phyloP scores from a whole-genome alignment of 2,329 filamentous ascomycete species.

The Didymosphaeria variabile region DNA sequence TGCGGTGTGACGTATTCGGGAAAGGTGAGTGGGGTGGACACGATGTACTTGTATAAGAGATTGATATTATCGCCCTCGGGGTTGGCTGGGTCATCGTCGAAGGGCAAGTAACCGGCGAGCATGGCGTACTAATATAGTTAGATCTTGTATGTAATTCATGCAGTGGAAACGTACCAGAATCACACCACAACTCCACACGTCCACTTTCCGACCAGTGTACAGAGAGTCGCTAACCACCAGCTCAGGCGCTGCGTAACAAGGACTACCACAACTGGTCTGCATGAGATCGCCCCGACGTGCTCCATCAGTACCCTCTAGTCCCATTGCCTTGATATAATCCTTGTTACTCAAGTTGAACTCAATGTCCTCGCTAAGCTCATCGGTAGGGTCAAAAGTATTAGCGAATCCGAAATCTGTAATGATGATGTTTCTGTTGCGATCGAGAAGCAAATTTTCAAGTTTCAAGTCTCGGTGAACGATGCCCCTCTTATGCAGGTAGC shows the following conservation, averaged over 20 bases:
- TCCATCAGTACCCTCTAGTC: slow-evolving; percentile 83
- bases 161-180: slow-evolving; percentile 77
- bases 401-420: slow-evolving; percentile 99
- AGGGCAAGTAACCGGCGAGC: slow-evolving; percentile 96
- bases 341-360: slow-evolving; percentile 87
- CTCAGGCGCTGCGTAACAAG: slow-evolving; percentile 96
- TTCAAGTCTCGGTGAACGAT: slow-evolving; percentile 98
- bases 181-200: slow-evolving; percentile 99
- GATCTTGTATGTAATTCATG: slow-evolving; percentile 17
- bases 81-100: slow-evolving; percentile 97
- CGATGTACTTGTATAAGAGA: slow-evolving; percentile 98
- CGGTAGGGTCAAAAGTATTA: slow-evolving; percentile 90
- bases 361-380: slow-evolving; percentile 89
- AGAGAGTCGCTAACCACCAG: slow-evolving; percentile 96
- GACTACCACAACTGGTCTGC: slow-evolving; percentile 98
- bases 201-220: slow-evolving; percentile 96
- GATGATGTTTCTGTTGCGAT: slow-evolving; percentile 98
- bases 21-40: slow-evolving; percentile 94
- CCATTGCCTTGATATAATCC: slow-evolving; percentile 85
- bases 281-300: slow-evolving; percentile 90
- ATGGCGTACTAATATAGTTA: slow-evolving; percentile 81
- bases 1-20: slow-evolving; percentile 99
- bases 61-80: slow-evolving; percentile 99
- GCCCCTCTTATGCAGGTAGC: slow-evolving; percentile 97
- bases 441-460: slow-evolving; percentile 91